Percentiles rank a stretch among this genome's conserved stretches.
phyloP scores from a whole-genome alignment of 2,329 filamentous ascomycete species.

The Clarireedia homoeocarpa region DNA sequence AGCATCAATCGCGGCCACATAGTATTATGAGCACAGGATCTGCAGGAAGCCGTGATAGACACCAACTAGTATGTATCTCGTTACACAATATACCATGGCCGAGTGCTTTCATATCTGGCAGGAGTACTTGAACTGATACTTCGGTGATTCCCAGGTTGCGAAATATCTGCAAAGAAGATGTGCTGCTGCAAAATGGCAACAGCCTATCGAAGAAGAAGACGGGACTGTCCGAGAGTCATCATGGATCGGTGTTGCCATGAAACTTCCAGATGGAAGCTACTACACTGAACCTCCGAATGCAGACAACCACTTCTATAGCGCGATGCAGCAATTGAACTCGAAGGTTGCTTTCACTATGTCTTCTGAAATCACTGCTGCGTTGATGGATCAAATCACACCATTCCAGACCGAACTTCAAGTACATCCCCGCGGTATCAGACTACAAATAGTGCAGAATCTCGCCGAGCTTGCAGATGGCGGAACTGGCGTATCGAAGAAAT shows the following conservation, averaged over 20 bases:
- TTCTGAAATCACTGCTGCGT: conserved; percentile 37
- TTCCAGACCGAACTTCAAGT: conserved; percentile 17
- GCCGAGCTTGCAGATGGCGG: conserved; percentile 37
- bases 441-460: conserved; percentile 39
- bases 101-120: background rate
- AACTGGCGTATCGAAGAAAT: conserved; percentile 8
- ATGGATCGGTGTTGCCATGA: conserved; percentile 15
- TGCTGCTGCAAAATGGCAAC: conserved; percentile 14
- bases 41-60: conserved; percentile 8
- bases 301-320: conserved; percentile 9
- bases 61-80: conserved; percentile 11
- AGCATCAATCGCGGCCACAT: background rate
- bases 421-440: conserved; percentile 10
- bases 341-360: conserved; percentile 41
- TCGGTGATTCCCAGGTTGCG: conserved; percentile 9
- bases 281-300: conserved; percentile 12
- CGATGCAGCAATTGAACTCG: conserved; percentile 11
- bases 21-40: conserved; percentile 14
- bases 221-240: conserved; percentile 8
- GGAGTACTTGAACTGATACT: background rate
- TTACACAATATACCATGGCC: background rate
- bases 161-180: conserved; percentile 15
- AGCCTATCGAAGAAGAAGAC: conserved; percentile 11
- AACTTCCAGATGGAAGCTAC: conserved; percentile 14
- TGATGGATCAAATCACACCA: conserved; percentile 17